Percentiles rank a stretch among this genome's conserved stretches.
Evolutionary conservation across 176 grass and related monocot genomes (phyloP).

Genomic region (Chrysopogon serrulatus): DNA sequence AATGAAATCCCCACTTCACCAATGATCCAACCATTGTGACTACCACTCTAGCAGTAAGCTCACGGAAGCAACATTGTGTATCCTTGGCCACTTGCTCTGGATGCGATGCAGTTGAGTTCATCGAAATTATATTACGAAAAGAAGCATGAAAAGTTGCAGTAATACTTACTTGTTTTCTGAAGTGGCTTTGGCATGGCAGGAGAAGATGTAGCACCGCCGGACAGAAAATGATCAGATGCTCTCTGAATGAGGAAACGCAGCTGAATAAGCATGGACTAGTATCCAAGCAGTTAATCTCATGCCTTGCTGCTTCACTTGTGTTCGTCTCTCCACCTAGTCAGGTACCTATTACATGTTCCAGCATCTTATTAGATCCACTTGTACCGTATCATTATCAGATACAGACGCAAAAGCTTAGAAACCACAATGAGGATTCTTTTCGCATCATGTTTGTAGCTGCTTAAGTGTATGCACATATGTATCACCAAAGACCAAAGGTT

Average conservation of each 20-base stretch:
- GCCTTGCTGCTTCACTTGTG: conserved; percentile 57
- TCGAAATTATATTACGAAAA: not conserved
- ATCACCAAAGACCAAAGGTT: too few relatives aligned
- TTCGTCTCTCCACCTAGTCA: conserved; percentile 49
- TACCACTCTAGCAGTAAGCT: not conserved
- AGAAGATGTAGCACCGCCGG: not conserved
- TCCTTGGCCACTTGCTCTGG: not conserved
- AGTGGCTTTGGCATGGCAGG: not conserved
- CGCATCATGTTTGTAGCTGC: not conserved
- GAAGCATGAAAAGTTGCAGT: not conserved
- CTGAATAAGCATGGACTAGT: not conserved
- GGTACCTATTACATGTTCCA: conserved; percentile 34
- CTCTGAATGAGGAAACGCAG: not conserved
- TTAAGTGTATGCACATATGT: not conserved
- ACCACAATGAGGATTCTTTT: not conserved
- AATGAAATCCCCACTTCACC: too few relatives aligned
- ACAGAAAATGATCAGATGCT: conserved; percentile 20
- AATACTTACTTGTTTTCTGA: not conserved
- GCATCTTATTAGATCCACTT: not conserved
- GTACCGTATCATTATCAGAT: not conserved
- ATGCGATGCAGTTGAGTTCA: not conserved
- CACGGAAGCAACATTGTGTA: not conserved
- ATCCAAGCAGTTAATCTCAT: conserved; percentile 46
- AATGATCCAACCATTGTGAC: not conserved
- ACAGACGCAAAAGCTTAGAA: not conserved